Conservation (phyloP, 2,329 filamentous ascomycete species). For the Pseudocercospora cruenta region DNA sequence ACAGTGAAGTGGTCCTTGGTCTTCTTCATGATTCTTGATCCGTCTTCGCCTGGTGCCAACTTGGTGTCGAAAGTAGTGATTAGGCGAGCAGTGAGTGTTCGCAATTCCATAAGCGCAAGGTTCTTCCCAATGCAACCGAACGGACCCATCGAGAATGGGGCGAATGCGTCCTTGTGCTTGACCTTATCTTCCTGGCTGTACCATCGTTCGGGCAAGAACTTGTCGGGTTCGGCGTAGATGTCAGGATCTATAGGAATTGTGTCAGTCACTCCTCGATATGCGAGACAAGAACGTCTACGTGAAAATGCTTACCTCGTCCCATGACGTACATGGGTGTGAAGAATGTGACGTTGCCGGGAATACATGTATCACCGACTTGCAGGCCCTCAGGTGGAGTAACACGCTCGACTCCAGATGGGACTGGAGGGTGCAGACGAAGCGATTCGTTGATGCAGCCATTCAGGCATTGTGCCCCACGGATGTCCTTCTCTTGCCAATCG, state of each 20-base stretch:
- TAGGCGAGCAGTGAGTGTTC: conserved; percentile 41
- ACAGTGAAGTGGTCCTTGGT: conserved; percentile 45
- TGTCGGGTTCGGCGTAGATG: conserved; percentile 36
- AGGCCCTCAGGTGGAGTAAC: conserved; percentile 46
- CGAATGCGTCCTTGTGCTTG: conserved; percentile 43
- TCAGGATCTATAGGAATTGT: conserved; percentile 25
- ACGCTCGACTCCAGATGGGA: conserved; percentile 43
- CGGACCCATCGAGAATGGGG: conserved; percentile 42
- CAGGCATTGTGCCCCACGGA: conserved; percentile 35
- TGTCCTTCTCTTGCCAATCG: conserved; percentile 35
- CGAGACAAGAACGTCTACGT: too few species aligned
- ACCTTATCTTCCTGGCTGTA: conserved; percentile 40
- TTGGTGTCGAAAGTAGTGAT: conserved; percentile 42
- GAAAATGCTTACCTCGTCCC: conserved; percentile 29
- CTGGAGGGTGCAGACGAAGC: conserved; percentile 47
- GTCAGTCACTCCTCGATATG: too few species aligned
- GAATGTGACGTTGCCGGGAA: conserved; percentile 39
- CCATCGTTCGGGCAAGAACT: conserved; percentile 45
- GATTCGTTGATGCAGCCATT: conserved; percentile 47
- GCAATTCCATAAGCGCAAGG: conserved; percentile 44
- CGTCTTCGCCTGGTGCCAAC: conserved; percentile 44
- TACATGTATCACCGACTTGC: conserved; percentile 39
- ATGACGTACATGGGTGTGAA: conserved; percentile 35
- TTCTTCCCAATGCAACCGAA: conserved; percentile 45
- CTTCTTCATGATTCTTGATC: conserved; percentile 36